Conservation (phyloP, 345 rosid species). For the Sonneratia alba region DNA sequence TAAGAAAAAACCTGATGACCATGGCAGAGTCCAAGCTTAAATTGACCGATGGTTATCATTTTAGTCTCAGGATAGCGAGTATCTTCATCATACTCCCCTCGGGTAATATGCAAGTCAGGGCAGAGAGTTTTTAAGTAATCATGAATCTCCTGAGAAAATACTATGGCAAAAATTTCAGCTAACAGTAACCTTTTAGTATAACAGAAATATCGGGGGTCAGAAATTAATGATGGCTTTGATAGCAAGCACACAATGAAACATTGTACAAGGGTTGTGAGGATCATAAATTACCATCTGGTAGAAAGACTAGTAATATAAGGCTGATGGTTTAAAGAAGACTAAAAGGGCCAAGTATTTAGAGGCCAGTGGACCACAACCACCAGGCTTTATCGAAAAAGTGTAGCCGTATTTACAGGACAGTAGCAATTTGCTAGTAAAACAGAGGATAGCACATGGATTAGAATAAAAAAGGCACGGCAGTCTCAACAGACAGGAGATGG, state of each 20-base stretch:
- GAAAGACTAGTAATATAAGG: not conserved
- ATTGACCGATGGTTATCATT: slow-evolving; percentile 83
- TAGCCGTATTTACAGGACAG: too few species aligned
- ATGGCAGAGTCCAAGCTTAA: slow-evolving; percentile 87
- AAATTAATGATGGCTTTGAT: not conserved
- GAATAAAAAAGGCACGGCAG: not conserved
- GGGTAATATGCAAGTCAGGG: slow-evolving; percentile 75
- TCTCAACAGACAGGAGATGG: not conserved
- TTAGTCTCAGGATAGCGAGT: slow-evolving; percentile 74
- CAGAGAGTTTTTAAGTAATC: slow-evolving; percentile 88
- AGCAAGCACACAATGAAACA: not conserved
- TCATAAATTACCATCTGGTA: not conserved
- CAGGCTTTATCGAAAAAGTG: not conserved
- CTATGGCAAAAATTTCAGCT: slow-evolving; percentile 1
- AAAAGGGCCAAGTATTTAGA: not conserved
- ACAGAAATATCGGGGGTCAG: too few species aligned
- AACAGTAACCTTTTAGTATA: slow-evolving; percentile 1
- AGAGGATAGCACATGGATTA: not conserved
- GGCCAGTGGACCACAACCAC: not conserved
- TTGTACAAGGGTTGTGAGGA: not conserved
- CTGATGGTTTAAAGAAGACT: not conserved
- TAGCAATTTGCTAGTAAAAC: not conserved
- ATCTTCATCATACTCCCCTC: slow-evolving; percentile 89
- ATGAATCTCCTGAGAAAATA: slow-evolving; percentile 59
- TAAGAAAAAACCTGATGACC: slow-evolving; percentile 71